Percentiles rank a stretch among this genome's conserved stretches.
Conservation (phyloP, 352 stramenopile genomes). For the Phytophthora megakarya region DNA sequence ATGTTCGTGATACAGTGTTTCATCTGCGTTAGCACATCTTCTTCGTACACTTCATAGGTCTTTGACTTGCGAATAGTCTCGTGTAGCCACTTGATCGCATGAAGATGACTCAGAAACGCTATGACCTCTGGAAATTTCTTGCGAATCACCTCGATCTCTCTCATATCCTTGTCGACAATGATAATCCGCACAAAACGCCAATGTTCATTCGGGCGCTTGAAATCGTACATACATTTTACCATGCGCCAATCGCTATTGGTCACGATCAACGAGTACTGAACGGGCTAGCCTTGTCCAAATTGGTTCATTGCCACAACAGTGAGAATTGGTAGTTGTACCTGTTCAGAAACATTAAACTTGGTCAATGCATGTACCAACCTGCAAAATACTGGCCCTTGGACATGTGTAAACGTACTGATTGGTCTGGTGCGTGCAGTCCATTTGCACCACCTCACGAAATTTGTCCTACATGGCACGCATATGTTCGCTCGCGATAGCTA, state of each 20-base stretch:
- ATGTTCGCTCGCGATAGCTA: slow-evolving; percentile 2
- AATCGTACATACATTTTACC: slow-evolving; percentile 6
- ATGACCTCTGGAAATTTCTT: slow-evolving; percentile 4
- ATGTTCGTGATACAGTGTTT: slow-evolving; percentile 18
- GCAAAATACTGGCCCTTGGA: not conserved
- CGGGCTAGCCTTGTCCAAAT: not conserved
- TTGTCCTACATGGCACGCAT: slow-evolving; percentile 9
- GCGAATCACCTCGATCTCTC: not conserved
- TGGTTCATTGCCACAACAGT: slow-evolving; percentile 15
- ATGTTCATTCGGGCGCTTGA: slow-evolving; percentile 17
- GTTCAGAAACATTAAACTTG: not conserved
- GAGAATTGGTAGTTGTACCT: slow-evolving; percentile 23
- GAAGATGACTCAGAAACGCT: slow-evolving; percentile 10
- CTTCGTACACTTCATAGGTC: slow-evolving; percentile 3
- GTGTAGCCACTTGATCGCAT: slow-evolving; percentile 21
- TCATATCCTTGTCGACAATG: slow-evolving; percentile 17
- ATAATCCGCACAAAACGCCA: slow-evolving; percentile 13
- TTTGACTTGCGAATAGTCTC: slow-evolving; percentile 2
- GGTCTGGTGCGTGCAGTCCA: slow-evolving; percentile 22
- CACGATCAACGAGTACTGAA: slow-evolving; percentile 16
- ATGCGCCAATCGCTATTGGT: slow-evolving; percentile 12
- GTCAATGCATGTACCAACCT: slow-evolving; percentile 1
- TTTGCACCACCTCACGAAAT: slow-evolving; percentile 10
- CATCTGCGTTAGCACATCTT: slow-evolving; percentile 5
- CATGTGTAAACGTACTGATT: slow-evolving; percentile 1